A percentile compares a stretch with the other conserved stretches of the same genome.
Evolutionary conservation across 148 eudicot species (phyloP).

Genomic region (Vaccinium myrtillus): DNA sequence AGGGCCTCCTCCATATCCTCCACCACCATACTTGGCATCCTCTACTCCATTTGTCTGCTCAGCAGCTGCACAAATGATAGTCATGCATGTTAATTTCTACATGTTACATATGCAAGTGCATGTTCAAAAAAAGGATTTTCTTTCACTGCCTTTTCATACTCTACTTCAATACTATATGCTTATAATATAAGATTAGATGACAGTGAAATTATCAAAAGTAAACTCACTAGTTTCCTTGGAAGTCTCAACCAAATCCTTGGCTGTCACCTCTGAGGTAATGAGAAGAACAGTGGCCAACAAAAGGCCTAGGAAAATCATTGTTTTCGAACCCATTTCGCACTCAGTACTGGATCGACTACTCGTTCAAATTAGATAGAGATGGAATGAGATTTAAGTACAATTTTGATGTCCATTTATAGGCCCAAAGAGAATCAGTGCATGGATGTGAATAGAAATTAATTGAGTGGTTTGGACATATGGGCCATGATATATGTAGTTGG

Average conservation of each 20-base stretch:
- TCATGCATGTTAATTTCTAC: no score
- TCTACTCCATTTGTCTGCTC: not conserved
- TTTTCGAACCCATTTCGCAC: constrained; percentile 20
- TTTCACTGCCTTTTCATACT: no score
- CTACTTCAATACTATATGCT: no score
- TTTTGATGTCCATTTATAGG: not conserved
- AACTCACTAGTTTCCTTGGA: not conserved
- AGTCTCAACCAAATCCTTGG: constrained; percentile 7
- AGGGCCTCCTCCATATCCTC: not conserved
- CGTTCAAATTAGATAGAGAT: not conserved
- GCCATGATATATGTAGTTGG: no score
- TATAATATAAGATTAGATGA: no score
- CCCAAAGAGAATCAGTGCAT: not conserved
- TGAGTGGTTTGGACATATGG: not conserved
- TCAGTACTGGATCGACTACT: not conserved
- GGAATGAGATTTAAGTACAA: not conserved
- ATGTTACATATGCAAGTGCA: no score
- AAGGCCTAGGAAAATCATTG: constrained; percentile 18
- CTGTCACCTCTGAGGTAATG: constrained; percentile 26
- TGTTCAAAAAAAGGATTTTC: no score
- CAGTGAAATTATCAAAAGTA: not conserved
- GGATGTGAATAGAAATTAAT: no score
- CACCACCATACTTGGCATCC: not conserved
- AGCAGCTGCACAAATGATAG: not conserved
- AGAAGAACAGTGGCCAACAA: constrained; percentile 22